Base-by-base conservation (phyloP, 306 rosid species). In the Purshia tridentata region DNA sequence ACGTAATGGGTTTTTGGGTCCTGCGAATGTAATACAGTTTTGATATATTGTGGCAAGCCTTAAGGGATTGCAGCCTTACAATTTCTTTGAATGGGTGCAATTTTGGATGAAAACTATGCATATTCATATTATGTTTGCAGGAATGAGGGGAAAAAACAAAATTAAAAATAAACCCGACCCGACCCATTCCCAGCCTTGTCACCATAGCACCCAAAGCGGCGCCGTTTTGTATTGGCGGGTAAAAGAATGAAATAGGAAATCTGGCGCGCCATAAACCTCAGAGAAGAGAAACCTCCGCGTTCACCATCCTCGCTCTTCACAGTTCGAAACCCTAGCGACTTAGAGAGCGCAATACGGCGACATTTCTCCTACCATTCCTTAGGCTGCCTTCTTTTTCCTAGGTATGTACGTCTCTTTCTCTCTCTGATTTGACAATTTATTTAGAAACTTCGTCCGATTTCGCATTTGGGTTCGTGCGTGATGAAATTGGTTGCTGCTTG, bases 321-420 rank as follows among this genome's bases (percentile, higher is more conserved):
- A 13, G 22, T 11, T 53, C 12, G 3, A 51, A 69, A 69, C 73
- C 73, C 73, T 51, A 39, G 44, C 73, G 12, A 68, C 6, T 20
- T 37, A 5, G 10, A 50, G 15, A 67, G 15, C n/a, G 1, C 16
- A 37, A 5, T 11, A 67, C 72, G 12, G 15, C 73, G 50, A 9
- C 61, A 13, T 4, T 35, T 16, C 1, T 19, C 37, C 61, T 35
- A 18, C 72, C 37, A 37, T 35, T 12, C 9, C 10, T 3, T 11
- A 16, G 37, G 5, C 4, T 2, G 4, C 18, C 39, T 15, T 44
- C 51, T 8, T 23, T 45, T 13, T 11, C 11, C 66, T 60, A 37
- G 19, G 4, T 14, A 64, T 64, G 62, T 69, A 51, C n/a, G 73
- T 67, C 16, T 37, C 61, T 11, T 55, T 41, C 73, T 50, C 47